phyloP scores from a whole-genome alignment of 2,329 filamentous ascomycete species.

The Immersiporthe knoxdaviesiana region DNA sequence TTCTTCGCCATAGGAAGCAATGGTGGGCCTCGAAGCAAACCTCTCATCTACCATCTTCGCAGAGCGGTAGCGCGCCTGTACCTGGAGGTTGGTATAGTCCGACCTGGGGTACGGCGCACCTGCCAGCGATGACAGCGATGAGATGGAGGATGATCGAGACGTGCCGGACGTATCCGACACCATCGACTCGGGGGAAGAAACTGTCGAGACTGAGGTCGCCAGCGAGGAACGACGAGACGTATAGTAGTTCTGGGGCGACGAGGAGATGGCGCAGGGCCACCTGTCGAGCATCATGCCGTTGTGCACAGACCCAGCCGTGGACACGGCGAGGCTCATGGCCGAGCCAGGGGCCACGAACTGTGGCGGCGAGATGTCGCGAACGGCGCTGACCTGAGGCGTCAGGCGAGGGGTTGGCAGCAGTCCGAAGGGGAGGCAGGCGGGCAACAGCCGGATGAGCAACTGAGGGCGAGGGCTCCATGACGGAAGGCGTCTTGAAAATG shows the following conservation, averaged over 20 bases:
- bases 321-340: slow-evolving; percentile 66
- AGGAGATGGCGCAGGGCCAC: slow-evolving; percentile 51
- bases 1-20: slow-evolving; percentile 62
- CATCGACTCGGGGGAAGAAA: slow-evolving; percentile 70
- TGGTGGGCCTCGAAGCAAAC: slow-evolving; percentile 53
- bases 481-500: slow-evolving; percentile 44
- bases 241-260: slow-evolving; percentile 57
- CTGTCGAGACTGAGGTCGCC: slow-evolving; percentile 64
- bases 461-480: slow-evolving; percentile 55
- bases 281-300: slow-evolving; percentile 56
- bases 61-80: slow-evolving; percentile 66
- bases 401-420: slow-evolving; percentile 62
- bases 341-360: slow-evolving; percentile 52
- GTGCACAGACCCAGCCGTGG: slow-evolving; percentile 53
- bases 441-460: slow-evolving; percentile 46
- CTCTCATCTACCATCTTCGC: slow-evolving; percentile 63
- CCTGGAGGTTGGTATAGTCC: slow-evolving; percentile 60
- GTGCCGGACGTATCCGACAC: slow-evolving; percentile 64
- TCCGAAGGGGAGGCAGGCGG: slow-evolving; percentile 56
- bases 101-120: slow-evolving; percentile 63
- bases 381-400: slow-evolving; percentile 58
- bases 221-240: slow-evolving; percentile 63
- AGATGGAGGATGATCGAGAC: slow-evolving; percentile 68
- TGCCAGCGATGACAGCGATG: slow-evolving; percentile 62
- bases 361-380: slow-evolving; percentile 62